Evolutionary conservation across 306 rosid species (phyloP).

Genomic region (Pyrus bretschneideri): DNA sequence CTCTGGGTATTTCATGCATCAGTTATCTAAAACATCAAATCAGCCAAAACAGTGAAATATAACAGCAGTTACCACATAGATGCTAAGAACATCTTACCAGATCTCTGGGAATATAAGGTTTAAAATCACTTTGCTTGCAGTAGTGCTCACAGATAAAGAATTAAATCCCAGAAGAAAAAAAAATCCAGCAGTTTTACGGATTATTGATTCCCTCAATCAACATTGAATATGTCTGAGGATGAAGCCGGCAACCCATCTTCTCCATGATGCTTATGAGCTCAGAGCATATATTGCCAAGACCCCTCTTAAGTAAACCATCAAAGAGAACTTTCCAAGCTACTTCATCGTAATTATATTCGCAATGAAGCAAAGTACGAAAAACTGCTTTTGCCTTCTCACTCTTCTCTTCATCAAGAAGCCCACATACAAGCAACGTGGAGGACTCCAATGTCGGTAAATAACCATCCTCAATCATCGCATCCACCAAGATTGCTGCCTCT

Average conservation of each 20-base stretch:
- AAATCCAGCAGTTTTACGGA: slow-evolving; percentile 3
- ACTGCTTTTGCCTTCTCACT: slow-evolving; percentile 53
- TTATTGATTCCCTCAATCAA: slow-evolving; percentile 48
- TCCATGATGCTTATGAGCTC: slow-evolving; percentile 56
- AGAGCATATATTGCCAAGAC: slow-evolving; percentile 52
- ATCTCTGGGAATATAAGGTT: background rate
- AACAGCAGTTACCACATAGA: background rate
- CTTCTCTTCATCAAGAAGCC: slow-evolving; percentile 46
- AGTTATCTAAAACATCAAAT: background rate
- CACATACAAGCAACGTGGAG: slow-evolving; percentile 62
- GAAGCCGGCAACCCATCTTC: slow-evolving; percentile 56
- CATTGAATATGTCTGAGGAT: slow-evolving; percentile 63
- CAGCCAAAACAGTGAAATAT: background rate
- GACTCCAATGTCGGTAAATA: slow-evolving; percentile 65
- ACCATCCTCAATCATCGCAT: slow-evolving; percentile 50
- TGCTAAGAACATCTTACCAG: background rate
- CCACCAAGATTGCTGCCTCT: slow-evolving; percentile 52
- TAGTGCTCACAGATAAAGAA: background rate
- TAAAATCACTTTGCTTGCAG: background rate
- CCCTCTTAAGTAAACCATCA: slow-evolving; percentile 63
- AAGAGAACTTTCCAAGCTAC: slow-evolving; percentile 81
- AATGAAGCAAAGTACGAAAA: slow-evolving; percentile 40
- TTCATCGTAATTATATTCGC: slow-evolving; percentile 66
- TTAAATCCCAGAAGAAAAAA: background rate
- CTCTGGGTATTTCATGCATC: background rate